phyloP scores from a whole-genome alignment of 768 basidiomycete species.

The Sarcomyxa edulis region DNA sequence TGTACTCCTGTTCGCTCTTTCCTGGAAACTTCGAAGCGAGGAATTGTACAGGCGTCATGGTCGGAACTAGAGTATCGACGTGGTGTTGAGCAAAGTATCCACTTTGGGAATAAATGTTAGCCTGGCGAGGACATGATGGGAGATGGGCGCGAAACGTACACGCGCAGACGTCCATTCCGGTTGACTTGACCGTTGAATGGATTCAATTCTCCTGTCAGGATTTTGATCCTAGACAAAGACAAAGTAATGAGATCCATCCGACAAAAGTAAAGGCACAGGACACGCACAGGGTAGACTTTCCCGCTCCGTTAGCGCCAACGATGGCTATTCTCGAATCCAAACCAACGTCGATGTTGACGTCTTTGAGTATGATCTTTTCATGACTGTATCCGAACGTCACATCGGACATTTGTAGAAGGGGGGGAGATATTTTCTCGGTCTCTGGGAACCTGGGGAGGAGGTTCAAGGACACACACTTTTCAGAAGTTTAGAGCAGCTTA shows the following conservation, averaged over 20 bases:
- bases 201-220: conserved; percentile 79
- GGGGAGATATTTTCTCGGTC: conserved; percentile 96
- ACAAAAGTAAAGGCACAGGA: not conserved
- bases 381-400: conserved; percentile 84
- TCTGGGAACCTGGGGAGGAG: conserved; percentile 85
- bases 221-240: conserved; percentile 67
- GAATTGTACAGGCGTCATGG: conserved; percentile 91
- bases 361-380: conserved; percentile 72
- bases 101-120: conserved; percentile 42
- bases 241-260: not conserved
- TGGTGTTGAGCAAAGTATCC: conserved; percentile 96
- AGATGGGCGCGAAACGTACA: conserved; percentile 43
- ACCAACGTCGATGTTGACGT: conserved; percentile 85
- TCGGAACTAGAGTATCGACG: conserved; percentile 82
- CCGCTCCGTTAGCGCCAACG: conserved; percentile 92
- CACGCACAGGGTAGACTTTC: conserved; percentile 89
- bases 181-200: conserved; percentile 76
- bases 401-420: conserved; percentile 86
- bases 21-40: conserved; percentile 91
- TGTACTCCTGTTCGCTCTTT: conserved; percentile 93
- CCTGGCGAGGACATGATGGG: not conserved
- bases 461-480: not conserved
- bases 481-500: conserved; percentile 18
- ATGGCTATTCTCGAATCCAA: conserved; percentile 94
- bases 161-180: conserved; percentile 85